phyloP scores from a whole-genome alignment of 306 rosid species.

The Lathyrus aphaca region DNA sequence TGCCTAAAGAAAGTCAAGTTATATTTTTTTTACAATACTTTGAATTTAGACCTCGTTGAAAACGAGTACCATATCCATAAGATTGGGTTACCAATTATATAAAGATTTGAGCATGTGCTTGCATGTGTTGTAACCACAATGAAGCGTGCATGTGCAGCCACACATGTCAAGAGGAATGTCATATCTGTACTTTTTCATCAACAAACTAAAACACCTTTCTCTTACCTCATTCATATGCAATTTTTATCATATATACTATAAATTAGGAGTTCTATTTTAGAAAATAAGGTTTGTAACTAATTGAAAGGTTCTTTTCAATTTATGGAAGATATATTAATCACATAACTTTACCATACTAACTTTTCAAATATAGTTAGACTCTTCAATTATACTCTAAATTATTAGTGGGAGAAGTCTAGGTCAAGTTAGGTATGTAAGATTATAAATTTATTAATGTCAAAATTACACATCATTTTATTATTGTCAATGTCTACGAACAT shows the following conservation, averaged over 20 bases:
- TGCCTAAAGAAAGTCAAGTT: neutral
- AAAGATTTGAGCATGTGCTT: conserved; percentile 38
- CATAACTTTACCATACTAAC: neutral
- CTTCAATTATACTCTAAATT: too few species aligned
- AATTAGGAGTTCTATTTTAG: neutral
- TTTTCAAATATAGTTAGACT: too few species aligned
- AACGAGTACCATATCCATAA: conserved; percentile 35
- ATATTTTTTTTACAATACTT: neutral
- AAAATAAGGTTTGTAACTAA: neutral
- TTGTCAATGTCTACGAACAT: too few species aligned
- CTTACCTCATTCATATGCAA: conserved; percentile 22
- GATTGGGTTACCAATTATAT: conserved; percentile 10
- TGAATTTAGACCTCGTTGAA: conserved; percentile 34
- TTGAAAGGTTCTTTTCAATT: neutral
- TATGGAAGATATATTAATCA: neutral
- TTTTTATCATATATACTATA: neutral
- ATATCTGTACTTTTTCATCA: conserved; percentile 31
- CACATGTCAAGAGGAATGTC: conserved; percentile 39
- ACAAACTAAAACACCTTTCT: conserved; percentile 22
- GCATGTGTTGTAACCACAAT: conserved; percentile 36
- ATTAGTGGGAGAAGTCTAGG: too few species aligned
- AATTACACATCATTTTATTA: too few species aligned
- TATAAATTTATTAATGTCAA: too few species aligned
- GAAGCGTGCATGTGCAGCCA: conserved; percentile 43
- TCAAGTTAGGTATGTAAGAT: too few species aligned